Percentiles rank a stretch among this genome's conserved stretches.
Evolutionary conservation across 179 eudicot genomes (phyloP).

Genomic region (Amaranthus tricolor): DNA sequence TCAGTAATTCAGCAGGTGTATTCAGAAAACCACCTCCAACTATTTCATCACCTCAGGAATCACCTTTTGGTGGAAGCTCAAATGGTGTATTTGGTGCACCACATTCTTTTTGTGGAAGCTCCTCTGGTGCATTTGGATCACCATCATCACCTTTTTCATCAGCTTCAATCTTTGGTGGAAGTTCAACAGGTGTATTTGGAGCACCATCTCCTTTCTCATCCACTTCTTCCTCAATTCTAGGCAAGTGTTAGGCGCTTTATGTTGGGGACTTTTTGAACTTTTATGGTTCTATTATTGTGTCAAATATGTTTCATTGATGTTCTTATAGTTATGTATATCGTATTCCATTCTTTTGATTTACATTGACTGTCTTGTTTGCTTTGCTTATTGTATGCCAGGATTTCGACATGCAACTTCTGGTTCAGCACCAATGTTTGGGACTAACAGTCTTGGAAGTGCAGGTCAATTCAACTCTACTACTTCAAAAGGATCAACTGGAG

Average conservation of each 20-base stretch:
- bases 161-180: no score
- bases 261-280: neutral
- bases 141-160: neutral
- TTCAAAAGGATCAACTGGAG: conserved; percentile 1
- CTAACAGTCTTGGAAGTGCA: neutral
- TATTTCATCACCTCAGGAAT: neutral
- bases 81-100: conserved; percentile 21
- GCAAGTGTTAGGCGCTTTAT: conserved; percentile 7
- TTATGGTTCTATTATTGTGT: neutral
- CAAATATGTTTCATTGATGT: neutral
- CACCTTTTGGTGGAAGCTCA: conserved; percentile 14
- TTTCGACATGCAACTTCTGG: neutral
- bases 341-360: neutral
- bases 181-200: neutral
- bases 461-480: conserved; percentile 1
- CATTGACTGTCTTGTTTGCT: neutral
- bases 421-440: neutral
- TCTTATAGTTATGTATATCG: neutral
- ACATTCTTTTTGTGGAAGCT: neutral
- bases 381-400: neutral
- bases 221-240: conserved; percentile 6
- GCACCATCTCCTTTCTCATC: conserved; percentile 2
- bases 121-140: neutral
- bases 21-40: conserved; percentile 11
- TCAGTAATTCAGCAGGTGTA: no score